Percentiles rank a stretch among this genome's conserved stretches.
Conservation (phyloP, 345 rosid genomes). For the Raphanus sativus region DNA sequence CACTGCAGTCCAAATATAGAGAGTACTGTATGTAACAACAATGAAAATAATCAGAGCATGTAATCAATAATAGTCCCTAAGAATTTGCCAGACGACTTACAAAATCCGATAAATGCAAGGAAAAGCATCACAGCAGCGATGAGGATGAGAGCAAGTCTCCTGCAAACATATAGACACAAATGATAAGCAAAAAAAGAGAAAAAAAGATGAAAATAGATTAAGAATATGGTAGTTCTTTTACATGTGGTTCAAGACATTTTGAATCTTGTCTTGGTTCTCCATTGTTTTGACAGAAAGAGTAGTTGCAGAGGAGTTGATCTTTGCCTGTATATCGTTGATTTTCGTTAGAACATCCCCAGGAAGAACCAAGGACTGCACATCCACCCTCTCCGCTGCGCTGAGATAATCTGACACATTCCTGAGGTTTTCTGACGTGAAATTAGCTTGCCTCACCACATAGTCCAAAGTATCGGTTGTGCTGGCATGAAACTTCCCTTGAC, state of each 20-base stretch:
- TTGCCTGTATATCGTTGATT: constrained; percentile 56
- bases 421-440: constrained; percentile 72
- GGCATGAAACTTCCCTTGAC: constrained; percentile 78
- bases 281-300: constrained; percentile 56
- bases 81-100: constrained; percentile 50
- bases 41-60: constrained; percentile 21
- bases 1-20: constrained; percentile 84
- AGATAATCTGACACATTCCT: constrained; percentile 82
- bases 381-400: constrained; percentile 56
- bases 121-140: constrained; percentile 90
- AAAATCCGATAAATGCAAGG: constrained; percentile 85
- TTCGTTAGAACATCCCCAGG: constrained; percentile 46
- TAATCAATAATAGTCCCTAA: neutral
- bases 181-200: neutral
- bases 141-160: constrained; percentile 72
- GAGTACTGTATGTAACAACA: constrained; percentile 59
- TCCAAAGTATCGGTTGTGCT: constrained; percentile 67
- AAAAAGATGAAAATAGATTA: neutral
- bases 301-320: constrained; percentile 67
- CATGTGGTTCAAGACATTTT: constrained; percentile 59
- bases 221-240: constrained; percentile 29
- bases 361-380: constrained; percentile 50
- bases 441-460: constrained; percentile 68
- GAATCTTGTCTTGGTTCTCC: constrained; percentile 62
- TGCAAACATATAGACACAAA: constrained; percentile 38